These are phyloP conservation scores for Stereum hirsutum DNA, from an alignment of 1,284 basidiomycete genomes.

Conservation along the genomic window DNA sequence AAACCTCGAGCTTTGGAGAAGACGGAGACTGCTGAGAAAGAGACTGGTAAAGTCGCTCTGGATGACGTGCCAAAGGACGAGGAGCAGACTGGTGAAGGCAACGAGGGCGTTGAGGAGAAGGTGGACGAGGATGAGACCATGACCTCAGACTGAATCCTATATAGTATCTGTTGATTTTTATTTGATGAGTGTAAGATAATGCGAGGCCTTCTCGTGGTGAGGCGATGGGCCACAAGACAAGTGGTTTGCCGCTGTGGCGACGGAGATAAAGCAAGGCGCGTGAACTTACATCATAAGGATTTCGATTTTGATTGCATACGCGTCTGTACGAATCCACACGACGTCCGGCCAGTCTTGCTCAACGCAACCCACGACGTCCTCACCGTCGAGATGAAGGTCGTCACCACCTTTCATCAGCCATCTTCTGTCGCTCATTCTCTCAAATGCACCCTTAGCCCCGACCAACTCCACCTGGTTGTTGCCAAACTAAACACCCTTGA, in stretches of 20 bases:
- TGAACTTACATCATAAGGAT: too few species aligned
- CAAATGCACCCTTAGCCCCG: slow-evolving; percentile 41
- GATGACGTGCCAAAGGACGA: neutral
- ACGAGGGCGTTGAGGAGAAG: slow-evolving; percentile 12
- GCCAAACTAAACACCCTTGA: slow-evolving; percentile 57
- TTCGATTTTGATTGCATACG: too few species aligned
- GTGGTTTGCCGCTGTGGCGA: too few species aligned
- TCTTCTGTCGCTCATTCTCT: slow-evolving; percentile 51
- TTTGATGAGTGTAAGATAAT: too few species aligned
- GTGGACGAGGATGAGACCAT: slow-evolving; percentile 25
- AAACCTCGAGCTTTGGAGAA: neutral
- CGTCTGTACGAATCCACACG: too few species aligned
- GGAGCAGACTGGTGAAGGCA: neutral
- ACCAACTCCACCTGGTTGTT: slow-evolving; percentile 46
- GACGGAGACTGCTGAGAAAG: neutral
- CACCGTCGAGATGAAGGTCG: slow-evolving; percentile 41
- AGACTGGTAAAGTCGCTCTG: neutral
- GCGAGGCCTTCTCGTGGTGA: too few species aligned
- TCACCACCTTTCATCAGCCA: slow-evolving; percentile 53
- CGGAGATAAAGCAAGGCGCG: too few species aligned
- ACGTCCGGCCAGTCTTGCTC: neutral
- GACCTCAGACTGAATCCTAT: too few species aligned
- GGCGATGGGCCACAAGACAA: too few species aligned
- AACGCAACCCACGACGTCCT: neutral
- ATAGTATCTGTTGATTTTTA: too few species aligned